Percentiles rank a stretch among this genome's conserved stretches.
phyloP scores from a whole-genome alignment of 805 yeast genomes.

The Saturnispora mendoncae region DNA sequence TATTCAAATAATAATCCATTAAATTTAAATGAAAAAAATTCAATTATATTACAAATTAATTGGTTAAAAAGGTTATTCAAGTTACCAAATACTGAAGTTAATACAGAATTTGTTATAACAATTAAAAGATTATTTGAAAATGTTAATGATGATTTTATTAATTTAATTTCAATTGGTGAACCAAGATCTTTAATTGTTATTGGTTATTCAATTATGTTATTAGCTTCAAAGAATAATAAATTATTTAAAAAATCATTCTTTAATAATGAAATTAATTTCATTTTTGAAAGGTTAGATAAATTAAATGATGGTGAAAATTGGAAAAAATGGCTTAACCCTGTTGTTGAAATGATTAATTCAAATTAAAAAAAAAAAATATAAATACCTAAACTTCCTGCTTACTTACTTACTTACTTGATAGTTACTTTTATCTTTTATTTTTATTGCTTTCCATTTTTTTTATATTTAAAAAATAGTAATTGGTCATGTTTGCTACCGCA shows the following conservation, averaged over 20 bases:
- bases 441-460: too few relatives aligned
- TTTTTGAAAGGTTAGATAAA: conserved; percentile 5
- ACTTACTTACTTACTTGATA: too few relatives aligned
- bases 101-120: conserved; percentile 14
- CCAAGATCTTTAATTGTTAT: conserved; percentile 18
- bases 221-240: conserved; percentile 11
- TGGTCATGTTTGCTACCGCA: too few relatives aligned
- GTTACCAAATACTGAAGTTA: conserved; percentile 6
- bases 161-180: conserved; percentile 15
- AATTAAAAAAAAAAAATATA: too few relatives aligned
- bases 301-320: conserved; percentile 7
- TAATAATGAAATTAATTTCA: conserved; percentile 11
- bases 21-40: not conserved
- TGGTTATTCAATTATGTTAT: conserved; percentile 17
- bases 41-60: not conserved
- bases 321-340: conserved; percentile 14
- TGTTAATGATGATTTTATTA: conserved; percentile 6
- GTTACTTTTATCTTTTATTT: too few relatives aligned
- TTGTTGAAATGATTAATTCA: conserved; percentile 5
- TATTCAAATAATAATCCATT: conserved; percentile 1
- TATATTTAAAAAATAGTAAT: too few relatives aligned
- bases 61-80: conserved; percentile 8
- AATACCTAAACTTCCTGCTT: too few relatives aligned
- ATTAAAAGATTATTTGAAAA: conserved; percentile 15
- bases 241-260: conserved; percentile 6